Evolutionary conservation across 768 basidiomycete genomes (phyloP), one percentile per base, ranked within the genome.

Genomic region (Sporobolomyces roseus): DNA sequence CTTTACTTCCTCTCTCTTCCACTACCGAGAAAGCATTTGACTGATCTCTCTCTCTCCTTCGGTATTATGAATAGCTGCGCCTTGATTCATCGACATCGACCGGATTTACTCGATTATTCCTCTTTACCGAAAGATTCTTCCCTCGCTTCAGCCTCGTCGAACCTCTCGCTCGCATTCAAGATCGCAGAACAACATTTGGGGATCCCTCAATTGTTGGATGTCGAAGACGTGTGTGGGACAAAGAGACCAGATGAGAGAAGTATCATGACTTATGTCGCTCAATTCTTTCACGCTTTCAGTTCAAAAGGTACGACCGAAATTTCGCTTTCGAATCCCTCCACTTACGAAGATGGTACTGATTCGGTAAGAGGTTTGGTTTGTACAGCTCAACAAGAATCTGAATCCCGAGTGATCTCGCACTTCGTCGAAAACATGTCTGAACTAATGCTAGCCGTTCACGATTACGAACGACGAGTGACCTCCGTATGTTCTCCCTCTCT

Each of bases 191-290:
- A 93, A 73, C 86, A 89, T 76, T 84, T 98, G 4, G 87, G 86
- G 52, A 96, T 99, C 60, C 93, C 94, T 91, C 91, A 90, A 87
- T 81, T 99, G 6, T 84, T 99, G 25, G 96, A 99, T 83, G 94
- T 98, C 0, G 88, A 91, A 62, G 96, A 99, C 81, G 79, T 99
- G 35, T 93, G 91, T 73, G 91, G 93, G 76, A 85, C 87, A 0
- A 81, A 81, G n/a, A 85, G 84, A 53, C 94, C 94, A 0, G 96
- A 99, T 78, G 96, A 99, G 79, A 87, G 92, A 43, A 91, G 89
- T 78, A 90, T 97, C 16, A 97, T 97, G 91, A 97, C 93, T 7
- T 98, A 97, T 74, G 88, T 99, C 52, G 96, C 96, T 38, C 90
- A 90, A 74, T 98, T 84, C 80, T 99, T 99, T 83, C 96, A 98